A percentile compares a stretch with the other conserved stretches of the same genome.
Conservation (phyloP, 78 protist genomes). For the Emiliania huxleyi region DNA sequence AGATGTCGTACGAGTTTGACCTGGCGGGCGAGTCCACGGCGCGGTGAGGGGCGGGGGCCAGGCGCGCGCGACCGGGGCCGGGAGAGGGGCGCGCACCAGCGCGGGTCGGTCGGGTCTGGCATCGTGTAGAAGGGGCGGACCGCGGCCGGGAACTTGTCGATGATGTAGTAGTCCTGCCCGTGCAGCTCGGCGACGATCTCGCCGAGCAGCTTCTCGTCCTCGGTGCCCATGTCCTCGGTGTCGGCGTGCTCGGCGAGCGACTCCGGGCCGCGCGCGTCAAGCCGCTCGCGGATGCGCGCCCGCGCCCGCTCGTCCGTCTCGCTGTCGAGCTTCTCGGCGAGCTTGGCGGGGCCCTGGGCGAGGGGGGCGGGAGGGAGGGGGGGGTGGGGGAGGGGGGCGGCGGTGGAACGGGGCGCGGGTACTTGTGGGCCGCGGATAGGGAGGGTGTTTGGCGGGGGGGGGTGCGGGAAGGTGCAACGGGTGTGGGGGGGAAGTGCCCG, state of each 20-base stretch:
- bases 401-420: too few relatives aligned
- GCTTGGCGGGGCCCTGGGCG: background rate
- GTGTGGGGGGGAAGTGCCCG: too few relatives aligned
- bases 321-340: background rate
- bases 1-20: conserved; percentile 96
- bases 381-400: too few relatives aligned
- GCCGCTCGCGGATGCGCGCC: background rate
- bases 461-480: too few relatives aligned
- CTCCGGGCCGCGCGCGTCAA: background rate
- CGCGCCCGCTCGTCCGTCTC: background rate
- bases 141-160: conserved; percentile 90
- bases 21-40: too few relatives aligned
- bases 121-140: conserved; percentile 99
- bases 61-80: too few relatives aligned
- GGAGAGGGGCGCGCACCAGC: too few relatives aligned
- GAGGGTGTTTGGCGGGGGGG: too few relatives aligned
- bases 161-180: conserved; percentile 92
- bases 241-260: background rate
- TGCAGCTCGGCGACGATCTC: conserved; percentile 62
- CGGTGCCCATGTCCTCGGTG: conserved; percentile 45
- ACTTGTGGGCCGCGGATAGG: too few relatives aligned
- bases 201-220: conserved; percentile 90
- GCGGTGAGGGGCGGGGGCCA: too few relatives aligned
- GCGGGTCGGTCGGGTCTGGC: conserved; percentile 81
- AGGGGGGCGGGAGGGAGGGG: background rate